Evolutionary conservation across 768 basidiomycete genomes (phyloP), one percentile per base, ranked within the genome.

Genomic region (Suillus placidus): DNA sequence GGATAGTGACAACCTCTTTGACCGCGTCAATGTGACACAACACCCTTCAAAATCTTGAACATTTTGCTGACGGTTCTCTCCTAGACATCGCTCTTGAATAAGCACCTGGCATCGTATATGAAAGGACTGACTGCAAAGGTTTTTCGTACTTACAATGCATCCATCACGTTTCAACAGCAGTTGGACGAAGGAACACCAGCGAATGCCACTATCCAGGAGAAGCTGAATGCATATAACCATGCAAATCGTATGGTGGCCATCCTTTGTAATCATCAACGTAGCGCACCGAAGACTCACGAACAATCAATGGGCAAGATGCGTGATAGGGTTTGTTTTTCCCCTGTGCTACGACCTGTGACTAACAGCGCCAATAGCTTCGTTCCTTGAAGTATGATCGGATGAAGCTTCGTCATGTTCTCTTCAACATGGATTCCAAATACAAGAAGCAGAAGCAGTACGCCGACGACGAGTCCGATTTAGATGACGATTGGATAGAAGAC

Each of bases 131-230:
- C 97, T 0, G 97, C 97, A 65, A 99, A 99, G 77, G 97, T 99
- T 34, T 99, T 99, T 84, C 97, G 97, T 94, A 99, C 97, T 61
- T 99, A 93, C 82, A 99, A 99, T 73, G 97, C 97, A 30, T 99
- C 97, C 32, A 89, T 88, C 74, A 97, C 97, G 2, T 97, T 99
- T 83, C 95, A 99, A 75, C 83, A 92, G 54, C 88, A 97, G 68
- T 81, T 99, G 66, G 93, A 96, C 70, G 84, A 88, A 67, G 86
- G 87, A 62, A 90, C 85, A 9, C 88, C 87, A 3, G 81, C 83
- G 69, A 81, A 88, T 70, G 89, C 87, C 1, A 89, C 92, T 3
- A 82, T 94, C n/a, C 93, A 95, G 71, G 97, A 99, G 82, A 98
- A 97, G 80, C 83, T 99, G 57, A 94, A 97, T 64, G 93, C 94